These are phyloP conservation scores for Cutaneotrichosporon curvatum DNA, from an alignment of 1,284 basidiomycete genomes.

Conservation along the genomic window DNA sequence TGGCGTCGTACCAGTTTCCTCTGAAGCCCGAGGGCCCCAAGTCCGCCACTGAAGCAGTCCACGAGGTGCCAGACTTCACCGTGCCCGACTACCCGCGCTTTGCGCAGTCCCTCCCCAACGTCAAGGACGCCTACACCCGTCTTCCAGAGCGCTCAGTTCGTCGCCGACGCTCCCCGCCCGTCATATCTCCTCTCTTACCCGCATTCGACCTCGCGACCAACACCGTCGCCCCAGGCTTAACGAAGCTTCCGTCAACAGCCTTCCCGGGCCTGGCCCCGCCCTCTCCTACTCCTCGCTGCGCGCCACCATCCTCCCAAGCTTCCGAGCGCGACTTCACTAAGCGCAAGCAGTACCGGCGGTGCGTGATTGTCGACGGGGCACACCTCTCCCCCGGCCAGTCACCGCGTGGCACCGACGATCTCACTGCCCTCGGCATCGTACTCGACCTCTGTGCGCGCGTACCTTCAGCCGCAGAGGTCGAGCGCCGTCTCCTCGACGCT, in stretches of 20 bases:
- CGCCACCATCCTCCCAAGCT: neutral
- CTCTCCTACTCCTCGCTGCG: neutral
- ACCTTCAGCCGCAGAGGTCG: neutral
- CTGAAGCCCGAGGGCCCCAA: neutral
- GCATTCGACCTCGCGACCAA: neutral
- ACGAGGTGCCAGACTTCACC: too few relatives aligned
- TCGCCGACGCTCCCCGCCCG: neutral
- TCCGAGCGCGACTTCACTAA: neutral
- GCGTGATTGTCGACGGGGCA: conserved; percentile 18
- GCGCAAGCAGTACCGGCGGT: conserved; percentile 10
- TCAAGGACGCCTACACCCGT: conserved; percentile 3
- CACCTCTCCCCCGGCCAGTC: conserved; percentile 2
- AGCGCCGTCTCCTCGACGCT: neutral
- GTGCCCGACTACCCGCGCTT: neutral
- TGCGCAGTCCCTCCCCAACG: conserved; percentile 8
- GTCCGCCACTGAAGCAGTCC: neutral
- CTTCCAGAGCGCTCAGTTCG: neutral
- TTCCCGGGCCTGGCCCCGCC: too few relatives aligned
- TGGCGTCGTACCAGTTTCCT: too few relatives aligned
- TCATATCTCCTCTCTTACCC: too few relatives aligned
- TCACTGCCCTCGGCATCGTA: conserved; percentile 4
- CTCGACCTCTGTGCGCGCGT: neutral
- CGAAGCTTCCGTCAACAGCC: too few relatives aligned
- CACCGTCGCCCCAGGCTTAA: neutral
- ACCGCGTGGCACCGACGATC: neutral